A percentile compares a stretch with the other conserved stretches of the same genome.
phyloP scores from a whole-genome alignment of 2,329 filamentous ascomycete species.

The Lojkania enalia region DNA sequence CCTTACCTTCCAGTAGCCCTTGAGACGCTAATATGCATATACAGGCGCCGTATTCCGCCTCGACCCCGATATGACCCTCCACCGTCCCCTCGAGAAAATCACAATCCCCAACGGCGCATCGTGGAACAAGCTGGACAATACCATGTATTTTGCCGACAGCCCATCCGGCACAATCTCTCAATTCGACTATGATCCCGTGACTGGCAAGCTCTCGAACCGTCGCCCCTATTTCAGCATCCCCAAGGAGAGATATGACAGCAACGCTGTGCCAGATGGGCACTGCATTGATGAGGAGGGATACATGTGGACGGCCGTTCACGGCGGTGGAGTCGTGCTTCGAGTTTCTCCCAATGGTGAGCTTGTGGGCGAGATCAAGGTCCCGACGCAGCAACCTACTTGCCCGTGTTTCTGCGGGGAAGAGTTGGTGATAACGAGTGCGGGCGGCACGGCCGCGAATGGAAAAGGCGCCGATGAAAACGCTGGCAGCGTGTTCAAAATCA shows the following conservation, averaged over 20 bases:
- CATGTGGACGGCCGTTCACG: constrained; percentile 87
- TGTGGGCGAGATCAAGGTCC: constrained; percentile 73
- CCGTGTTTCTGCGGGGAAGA: constrained; percentile 74
- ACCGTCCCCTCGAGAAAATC: constrained; percentile 64
- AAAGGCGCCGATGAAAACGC: constrained; percentile 65
- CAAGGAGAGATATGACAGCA: constrained; percentile 52
- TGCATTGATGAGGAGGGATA: constrained; percentile 82
- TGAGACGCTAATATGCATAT: constrained; percentile 1
- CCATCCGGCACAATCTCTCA: constrained; percentile 70
- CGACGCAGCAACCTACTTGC: constrained; percentile 80
- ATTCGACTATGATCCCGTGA: constrained; percentile 71
- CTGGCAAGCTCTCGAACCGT: constrained; percentile 67
- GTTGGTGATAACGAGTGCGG: constrained; percentile 78
- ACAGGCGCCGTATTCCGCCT: constrained; percentile 75
- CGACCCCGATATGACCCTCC: constrained; percentile 62
- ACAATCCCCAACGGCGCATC: constrained; percentile 84
- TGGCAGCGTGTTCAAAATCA: constrained; percentile 74
- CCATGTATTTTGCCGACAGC: constrained; percentile 83
- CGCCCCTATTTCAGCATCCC: constrained; percentile 74
- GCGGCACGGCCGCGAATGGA: constrained; percentile 55
- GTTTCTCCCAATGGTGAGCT: constrained; percentile 71
- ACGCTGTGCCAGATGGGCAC: constrained; percentile 75
- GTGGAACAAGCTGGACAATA: constrained; percentile 74
- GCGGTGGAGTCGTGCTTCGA: constrained; percentile 73
- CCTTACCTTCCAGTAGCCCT: neutral